These are phyloP conservation scores for Saccharomyces mikatae DNA, from an alignment of 805 yeast species.

Conservation along the genomic window DNA sequence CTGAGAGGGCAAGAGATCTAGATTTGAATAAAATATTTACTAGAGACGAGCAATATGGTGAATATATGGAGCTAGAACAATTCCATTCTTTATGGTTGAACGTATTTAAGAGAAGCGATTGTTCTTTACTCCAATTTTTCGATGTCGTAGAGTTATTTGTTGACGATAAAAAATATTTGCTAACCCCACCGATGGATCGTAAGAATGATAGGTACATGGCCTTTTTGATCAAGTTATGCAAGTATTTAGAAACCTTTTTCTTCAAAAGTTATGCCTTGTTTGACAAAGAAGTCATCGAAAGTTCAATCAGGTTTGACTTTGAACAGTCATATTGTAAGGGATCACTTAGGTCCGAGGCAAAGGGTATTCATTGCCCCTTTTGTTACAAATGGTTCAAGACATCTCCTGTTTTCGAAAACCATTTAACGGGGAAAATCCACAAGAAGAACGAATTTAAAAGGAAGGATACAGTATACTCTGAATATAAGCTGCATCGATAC, in stretches of 20 bases:
- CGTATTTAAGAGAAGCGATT: slow-evolving; percentile 30
- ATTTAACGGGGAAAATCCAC: slow-evolving; percentile 71
- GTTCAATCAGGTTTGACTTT: slow-evolving; percentile 5
- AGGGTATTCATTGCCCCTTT: slow-evolving; percentile 44
- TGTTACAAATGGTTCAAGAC: slow-evolving; percentile 63
- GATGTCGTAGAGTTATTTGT: slow-evolving; percentile 36
- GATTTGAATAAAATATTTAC: slow-evolving; percentile 45
- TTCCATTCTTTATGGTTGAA: slow-evolving; percentile 49
- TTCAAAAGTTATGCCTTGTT: slow-evolving; percentile 42
- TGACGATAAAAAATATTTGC: slow-evolving; percentile 21
- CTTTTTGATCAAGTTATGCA: slow-evolving; percentile 40
- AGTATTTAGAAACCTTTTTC: slow-evolving; percentile 45
- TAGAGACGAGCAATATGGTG: slow-evolving; percentile 57
- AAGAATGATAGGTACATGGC: slow-evolving; percentile 31
- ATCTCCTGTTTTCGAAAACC: slow-evolving; percentile 56
- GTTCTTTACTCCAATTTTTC: slow-evolving; percentile 46
- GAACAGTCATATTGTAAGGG: slow-evolving; percentile 14
- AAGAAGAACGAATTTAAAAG: slow-evolving; percentile 36
- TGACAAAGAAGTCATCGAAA: slow-evolving; percentile 27
- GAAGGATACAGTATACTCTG: slow-evolving; percentile 27
- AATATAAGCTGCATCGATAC: slow-evolving; percentile 34
- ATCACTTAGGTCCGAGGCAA: slow-evolving; percentile 13
- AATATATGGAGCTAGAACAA: slow-evolving; percentile 46
- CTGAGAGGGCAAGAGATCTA: slow-evolving; percentile 44
- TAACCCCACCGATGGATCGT: slow-evolving; percentile 25